These are phyloP conservation scores for Phytopythium kandeliae DNA, from an alignment of 352 stramenopile genomes.

Conservation along the genomic window DNA sequence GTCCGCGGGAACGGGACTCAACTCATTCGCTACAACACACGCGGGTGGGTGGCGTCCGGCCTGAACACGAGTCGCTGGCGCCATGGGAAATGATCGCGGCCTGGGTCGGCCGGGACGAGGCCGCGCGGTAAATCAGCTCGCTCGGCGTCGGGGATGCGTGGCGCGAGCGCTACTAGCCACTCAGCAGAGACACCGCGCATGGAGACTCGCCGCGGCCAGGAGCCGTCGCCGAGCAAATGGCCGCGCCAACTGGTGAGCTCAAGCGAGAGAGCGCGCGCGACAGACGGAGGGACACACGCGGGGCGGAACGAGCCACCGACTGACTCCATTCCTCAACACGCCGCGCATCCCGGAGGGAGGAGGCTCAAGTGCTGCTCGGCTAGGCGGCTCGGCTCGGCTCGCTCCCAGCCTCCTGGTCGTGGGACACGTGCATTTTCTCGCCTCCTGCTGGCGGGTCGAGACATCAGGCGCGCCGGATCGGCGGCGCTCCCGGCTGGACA, in stretches of 20 bases:
- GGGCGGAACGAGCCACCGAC: slow-evolving; percentile 1
- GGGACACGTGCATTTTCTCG: slow-evolving; percentile 2
- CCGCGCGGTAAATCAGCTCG: slow-evolving; percentile 1
- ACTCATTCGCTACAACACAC: slow-evolving; percentile 4
- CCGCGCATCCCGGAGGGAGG: neutral
- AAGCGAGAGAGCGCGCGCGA: neutral
- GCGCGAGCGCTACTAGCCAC: too few relatives aligned
- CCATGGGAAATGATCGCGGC: neutral
- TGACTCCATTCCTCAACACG: slow-evolving; percentile 3
- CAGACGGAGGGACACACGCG: neutral
- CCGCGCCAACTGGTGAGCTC: neutral
- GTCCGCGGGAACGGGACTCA: neutral
- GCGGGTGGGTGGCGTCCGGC: neutral
- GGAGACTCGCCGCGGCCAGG: neutral
- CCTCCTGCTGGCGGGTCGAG: neutral
- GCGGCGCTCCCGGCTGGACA: neutral
- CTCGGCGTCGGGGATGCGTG: too few relatives aligned
- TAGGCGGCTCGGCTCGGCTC: too few relatives aligned
- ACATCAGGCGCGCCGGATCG: neutral
- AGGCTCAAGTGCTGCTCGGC: neutral
- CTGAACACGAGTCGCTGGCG: neutral
- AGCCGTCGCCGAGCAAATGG: slow-evolving; percentile 1
- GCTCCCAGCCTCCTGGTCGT: neutral
- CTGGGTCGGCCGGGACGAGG: neutral
- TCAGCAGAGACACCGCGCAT: too few relatives aligned